These are phyloP conservation scores for Tylopilus plumbeoviolaceoides DNA, from an alignment of 768 basidiomycete species.

Conservation along the genomic window DNA sequence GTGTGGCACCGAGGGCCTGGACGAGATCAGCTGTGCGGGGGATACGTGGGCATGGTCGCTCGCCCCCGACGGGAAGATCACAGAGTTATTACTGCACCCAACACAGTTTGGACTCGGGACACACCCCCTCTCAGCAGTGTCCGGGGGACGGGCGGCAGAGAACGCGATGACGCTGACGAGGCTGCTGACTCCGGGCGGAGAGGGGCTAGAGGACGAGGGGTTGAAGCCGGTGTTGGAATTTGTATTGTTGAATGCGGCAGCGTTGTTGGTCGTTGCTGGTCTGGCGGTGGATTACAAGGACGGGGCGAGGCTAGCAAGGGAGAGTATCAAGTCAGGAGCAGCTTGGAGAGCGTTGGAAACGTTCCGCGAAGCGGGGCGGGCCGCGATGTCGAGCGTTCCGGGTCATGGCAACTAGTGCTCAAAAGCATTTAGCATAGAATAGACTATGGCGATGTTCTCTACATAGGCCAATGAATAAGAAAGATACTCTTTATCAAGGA, in stretches of 20 bases:
- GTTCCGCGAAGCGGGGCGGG: constrained; percentile 43
- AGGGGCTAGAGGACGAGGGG: constrained; percentile 33
- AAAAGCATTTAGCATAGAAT: too few relatives aligned
- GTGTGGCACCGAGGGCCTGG: constrained; percentile 86
- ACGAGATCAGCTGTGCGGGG: constrained; percentile 95
- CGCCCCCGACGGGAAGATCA: constrained; percentile 56
- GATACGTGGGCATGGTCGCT: constrained; percentile 84
- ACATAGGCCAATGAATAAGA: too few relatives aligned
- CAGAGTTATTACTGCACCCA: constrained; percentile 58
- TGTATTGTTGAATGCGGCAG: constrained; percentile 87
- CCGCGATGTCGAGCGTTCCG: neutral
- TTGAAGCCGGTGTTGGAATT: constrained; percentile 75
- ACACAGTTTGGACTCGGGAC: constrained; percentile 71
- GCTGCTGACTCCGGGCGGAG: constrained; percentile 55
- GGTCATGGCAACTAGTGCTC: neutral
- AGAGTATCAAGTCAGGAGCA: constrained; percentile 53
- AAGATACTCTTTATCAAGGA: too few relatives aligned
- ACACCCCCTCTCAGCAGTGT: constrained; percentile 68
- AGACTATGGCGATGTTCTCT: too few relatives aligned
- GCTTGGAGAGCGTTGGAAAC: constrained; percentile 56
- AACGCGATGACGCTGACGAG: constrained; percentile 73
- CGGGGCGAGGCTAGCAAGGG: constrained; percentile 64
- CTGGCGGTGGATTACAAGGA: constrained; percentile 63
- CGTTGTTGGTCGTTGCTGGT: constrained; percentile 82
- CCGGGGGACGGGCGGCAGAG: constrained; percentile 68